Conservation (phyloP, 768 basidiomycete genomes). For the Kondoa malvinella region DNA sequence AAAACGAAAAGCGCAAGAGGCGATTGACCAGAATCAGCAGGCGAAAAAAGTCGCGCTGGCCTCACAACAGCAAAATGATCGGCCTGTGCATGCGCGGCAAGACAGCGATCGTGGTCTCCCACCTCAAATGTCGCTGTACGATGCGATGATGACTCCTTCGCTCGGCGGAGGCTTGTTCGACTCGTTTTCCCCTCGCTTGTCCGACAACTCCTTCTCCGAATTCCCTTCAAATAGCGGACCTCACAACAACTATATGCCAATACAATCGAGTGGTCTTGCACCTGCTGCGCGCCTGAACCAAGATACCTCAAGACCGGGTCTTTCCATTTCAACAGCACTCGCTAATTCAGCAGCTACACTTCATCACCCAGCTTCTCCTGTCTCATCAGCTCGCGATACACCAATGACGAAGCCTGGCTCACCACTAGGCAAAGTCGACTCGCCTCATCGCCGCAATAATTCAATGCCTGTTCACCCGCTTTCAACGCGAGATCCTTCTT, state of each 20-base stretch:
- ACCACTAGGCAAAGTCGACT: background rate
- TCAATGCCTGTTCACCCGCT: background rate
- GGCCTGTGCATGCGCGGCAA: background rate
- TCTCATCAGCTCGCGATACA: slow-evolving; percentile 7
- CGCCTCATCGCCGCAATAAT: background rate
- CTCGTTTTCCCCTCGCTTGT: background rate
- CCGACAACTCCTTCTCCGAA: background rate
- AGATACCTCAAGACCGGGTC: background rate
- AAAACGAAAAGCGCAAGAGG: slow-evolving; percentile 11
- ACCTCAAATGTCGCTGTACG: slow-evolving; percentile 7
- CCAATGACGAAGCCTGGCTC: background rate
- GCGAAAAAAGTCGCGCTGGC: background rate
- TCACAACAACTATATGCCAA: background rate
- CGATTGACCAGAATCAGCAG: background rate
- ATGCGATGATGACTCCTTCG: slow-evolving; percentile 3
- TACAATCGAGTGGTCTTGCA: no score
- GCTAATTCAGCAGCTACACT: background rate
- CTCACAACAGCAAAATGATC: background rate
- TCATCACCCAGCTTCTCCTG: slow-evolving; percentile 1
- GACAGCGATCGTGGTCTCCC: background rate
- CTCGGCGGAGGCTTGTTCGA: background rate
- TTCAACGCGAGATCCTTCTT: background rate
- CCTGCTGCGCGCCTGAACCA: no score
- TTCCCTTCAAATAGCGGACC: background rate
- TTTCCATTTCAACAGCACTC: background rate